phyloP scores from a whole-genome alignment of 441 rosid species.

The Populus hybrid region DNA sequence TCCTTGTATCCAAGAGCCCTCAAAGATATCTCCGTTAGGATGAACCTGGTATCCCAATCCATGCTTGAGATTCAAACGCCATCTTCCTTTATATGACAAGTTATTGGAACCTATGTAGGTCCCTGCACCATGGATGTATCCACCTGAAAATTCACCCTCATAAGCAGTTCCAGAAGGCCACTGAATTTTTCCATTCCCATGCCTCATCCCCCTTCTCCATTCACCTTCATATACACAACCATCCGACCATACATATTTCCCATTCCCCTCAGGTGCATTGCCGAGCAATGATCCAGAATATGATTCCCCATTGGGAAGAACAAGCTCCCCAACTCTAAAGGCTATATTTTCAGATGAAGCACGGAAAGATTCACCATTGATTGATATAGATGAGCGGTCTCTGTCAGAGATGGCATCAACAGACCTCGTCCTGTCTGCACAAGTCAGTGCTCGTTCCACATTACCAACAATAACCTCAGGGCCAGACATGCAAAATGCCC shows the following conservation, averaged over 20 bases:
- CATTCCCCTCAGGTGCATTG: conserved; percentile 73
- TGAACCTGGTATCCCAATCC: conserved; percentile 88
- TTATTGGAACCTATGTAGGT: conserved; percentile 49
- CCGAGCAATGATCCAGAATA: conserved; percentile 78
- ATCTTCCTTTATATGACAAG: conserved; percentile 74
- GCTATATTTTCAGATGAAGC: conserved; percentile 48
- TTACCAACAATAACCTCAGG: conserved; percentile 48
- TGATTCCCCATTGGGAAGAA: conserved; percentile 63
- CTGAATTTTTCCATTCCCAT: conserved; percentile 70
- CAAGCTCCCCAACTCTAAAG: conserved; percentile 61
- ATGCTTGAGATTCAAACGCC: conserved; percentile 88
- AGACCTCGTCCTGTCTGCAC: conserved; percentile 75
- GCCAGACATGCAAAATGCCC: conserved; percentile 89
- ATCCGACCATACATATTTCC: conserved; percentile 81
- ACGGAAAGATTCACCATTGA: conserved; percentile 53
- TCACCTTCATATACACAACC: conserved; percentile 81
- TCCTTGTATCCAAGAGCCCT: conserved; percentile 95
- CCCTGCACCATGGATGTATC: conserved; percentile 85
- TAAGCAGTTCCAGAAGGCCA: conserved; percentile 80
- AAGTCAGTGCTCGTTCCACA: conserved; percentile 44
- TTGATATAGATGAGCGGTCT: conserved; percentile 35
- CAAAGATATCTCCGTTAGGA: conserved; percentile 72
- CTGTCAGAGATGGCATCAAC: conserved; percentile 47
- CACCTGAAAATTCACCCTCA: conserved; percentile 90
- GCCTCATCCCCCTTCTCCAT: conserved; percentile 91